Base-by-base conservation (phyloP, 345 rosid species). In the Salix arbutifolia region DNA sequence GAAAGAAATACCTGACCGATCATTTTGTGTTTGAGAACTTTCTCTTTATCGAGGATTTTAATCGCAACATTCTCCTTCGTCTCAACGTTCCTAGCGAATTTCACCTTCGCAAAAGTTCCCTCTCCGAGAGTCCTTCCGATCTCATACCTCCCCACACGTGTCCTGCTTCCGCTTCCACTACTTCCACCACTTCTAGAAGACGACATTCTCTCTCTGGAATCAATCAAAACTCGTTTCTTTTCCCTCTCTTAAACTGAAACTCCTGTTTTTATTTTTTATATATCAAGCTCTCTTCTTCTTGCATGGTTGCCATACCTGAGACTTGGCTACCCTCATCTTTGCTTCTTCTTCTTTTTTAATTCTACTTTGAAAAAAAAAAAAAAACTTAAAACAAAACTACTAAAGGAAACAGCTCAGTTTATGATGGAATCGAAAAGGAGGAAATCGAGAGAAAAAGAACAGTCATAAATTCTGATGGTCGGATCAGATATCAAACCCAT, bases 261-360 rank as follows among this genome's bases (percentile, higher is more conserved):
- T 38, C 61, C 11, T 56, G 42, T 42, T 30, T 35, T n/a, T 31
- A 30, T 3, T 5, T 28, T 33, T 31, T 3, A n/a, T 37, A 42
- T 79, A 79, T 93, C 87, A 96, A 72, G 79, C 86, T 65, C 98
- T 86, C 97, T 96, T 96, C 97, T 93, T 96, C 82, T 96, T 93
- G 84, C 99, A 93, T 2, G 99, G 99, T 79, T 96, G 99, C 99
- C 99, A 96, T 6, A 96, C 92, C 86, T 91, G 98, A 60, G 98
- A 93, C 92, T 96, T 96, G 18, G 84, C 87, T 65, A 93, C 87
- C 73, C 89, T 96, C 97, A 91, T 92, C 71, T 76, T 81, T 23
- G 37, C 69, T 61, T 13, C 1, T 40, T 18, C 1, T 40, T 18
- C 19, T 37, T 58, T 25, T 44, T 46, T 5, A 31, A 67, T 21